Percentiles rank a stretch among this genome's conserved stretches.
These are phyloP conservation scores for Populus davidiana DNA, from an alignment of 345 rosid species.

Conservation along the genomic window DNA sequence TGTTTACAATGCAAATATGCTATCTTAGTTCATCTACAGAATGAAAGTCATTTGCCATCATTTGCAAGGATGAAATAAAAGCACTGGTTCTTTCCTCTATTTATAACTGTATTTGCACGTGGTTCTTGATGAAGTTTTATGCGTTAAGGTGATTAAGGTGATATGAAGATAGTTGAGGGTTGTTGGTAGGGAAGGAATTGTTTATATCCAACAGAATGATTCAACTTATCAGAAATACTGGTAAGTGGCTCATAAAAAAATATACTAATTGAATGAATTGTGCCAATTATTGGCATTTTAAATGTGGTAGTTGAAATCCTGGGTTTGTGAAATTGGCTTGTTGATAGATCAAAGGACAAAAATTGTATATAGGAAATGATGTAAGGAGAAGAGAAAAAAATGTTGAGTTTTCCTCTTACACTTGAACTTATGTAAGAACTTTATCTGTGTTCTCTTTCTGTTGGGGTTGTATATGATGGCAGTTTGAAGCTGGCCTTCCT, in stretches of 20 bases:
- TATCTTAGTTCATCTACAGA: neutral
- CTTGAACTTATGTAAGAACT: neutral
- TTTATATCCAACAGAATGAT: neutral
- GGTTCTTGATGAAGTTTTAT: neutral
- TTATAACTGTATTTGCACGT: too few species aligned
- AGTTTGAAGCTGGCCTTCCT: too few species aligned
- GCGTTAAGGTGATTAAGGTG: neutral
- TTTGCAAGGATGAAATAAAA: neutral
- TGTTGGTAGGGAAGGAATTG: neutral
- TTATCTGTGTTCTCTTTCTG: too few species aligned
- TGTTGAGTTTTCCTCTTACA: neutral
- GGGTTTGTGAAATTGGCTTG: neutral
- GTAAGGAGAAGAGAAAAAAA: neutral
- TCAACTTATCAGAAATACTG: neutral
- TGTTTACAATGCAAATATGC: neutral
- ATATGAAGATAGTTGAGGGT: neutral
- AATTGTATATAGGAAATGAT: neutral
- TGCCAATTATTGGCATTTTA: neutral
- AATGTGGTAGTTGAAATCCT: neutral
- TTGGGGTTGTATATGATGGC: too few species aligned
- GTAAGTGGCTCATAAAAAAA: too few species aligned
- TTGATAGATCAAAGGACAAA: neutral
- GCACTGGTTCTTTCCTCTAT: neutral
- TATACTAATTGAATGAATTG: neutral
- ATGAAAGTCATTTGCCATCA: neutral